These are phyloP conservation scores for Elsinoe necatrix DNA, from an alignment of 2,329 filamentous ascomycete genomes.

Conservation along the genomic window DNA sequence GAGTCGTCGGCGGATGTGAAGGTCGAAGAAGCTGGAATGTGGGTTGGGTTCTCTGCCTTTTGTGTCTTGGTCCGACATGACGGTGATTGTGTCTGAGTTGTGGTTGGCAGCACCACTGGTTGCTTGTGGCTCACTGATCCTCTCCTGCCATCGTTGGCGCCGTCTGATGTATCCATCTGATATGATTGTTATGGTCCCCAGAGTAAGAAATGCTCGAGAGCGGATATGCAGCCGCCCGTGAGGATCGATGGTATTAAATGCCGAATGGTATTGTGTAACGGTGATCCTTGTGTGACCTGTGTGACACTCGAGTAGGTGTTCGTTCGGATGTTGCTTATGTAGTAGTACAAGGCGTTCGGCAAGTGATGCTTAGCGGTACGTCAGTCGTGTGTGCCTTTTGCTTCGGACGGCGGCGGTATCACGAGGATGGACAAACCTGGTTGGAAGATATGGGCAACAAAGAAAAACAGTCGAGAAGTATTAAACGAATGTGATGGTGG, in stretches of 20 bases:
- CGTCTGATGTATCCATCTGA: slow-evolving; percentile 15
- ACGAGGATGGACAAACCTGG: slow-evolving; percentile 7
- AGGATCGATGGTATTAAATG: neutral
- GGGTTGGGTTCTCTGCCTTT: slow-evolving; percentile 11
- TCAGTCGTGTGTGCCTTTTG: slow-evolving; percentile 3
- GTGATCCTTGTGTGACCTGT: neutral
- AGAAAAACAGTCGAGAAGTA: neutral
- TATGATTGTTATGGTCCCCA: neutral
- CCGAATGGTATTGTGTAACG: neutral
- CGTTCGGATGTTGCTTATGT: neutral
- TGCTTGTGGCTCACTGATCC: slow-evolving; percentile 15
- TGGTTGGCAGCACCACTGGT: slow-evolving; percentile 6
- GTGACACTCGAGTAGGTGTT: neutral
- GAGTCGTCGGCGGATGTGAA: slow-evolving; percentile 4
- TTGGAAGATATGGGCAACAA: neutral
- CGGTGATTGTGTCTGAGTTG: slow-evolving; percentile 2
- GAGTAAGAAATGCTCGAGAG: neutral
- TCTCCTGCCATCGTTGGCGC: slow-evolving; percentile 14
- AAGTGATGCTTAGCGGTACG: neutral
- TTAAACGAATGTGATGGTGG: slow-evolving; percentile 4
- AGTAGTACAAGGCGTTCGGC: neutral
- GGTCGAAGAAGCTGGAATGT: slow-evolving; percentile 2
- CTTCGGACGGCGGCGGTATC: neutral
- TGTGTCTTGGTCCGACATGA: slow-evolving; percentile 14
- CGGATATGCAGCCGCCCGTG: neutral